A percentile compares a stretch with the other conserved stretches of the same genome.
Evolutionary conservation across 2,329 filamentous ascomycete species (phyloP).

Genomic region (Pseudopyricularia javanii): DNA sequence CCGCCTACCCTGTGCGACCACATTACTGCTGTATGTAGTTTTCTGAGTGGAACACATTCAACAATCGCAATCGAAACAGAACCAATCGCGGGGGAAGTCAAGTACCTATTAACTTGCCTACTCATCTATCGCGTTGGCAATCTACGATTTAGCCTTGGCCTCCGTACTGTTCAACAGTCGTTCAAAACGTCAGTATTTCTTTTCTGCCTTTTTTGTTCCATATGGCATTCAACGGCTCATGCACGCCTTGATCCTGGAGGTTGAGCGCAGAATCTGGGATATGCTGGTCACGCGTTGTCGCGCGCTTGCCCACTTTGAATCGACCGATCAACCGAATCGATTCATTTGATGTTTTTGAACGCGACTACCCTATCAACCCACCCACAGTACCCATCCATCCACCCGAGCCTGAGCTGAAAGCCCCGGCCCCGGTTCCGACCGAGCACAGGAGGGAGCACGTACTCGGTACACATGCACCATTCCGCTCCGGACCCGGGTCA

Average conservation of each 20-base stretch:
- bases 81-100: too few relatives aligned
- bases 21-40: too few relatives aligned
- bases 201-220: not conserved
- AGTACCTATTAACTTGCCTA: too few relatives aligned
- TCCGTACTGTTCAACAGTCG: too few relatives aligned
- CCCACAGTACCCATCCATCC: not conserved
- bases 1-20: too few relatives aligned
- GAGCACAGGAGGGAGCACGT: not conserved
- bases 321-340: not conserved
- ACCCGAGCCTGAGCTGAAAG: not conserved
- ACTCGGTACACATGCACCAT: not conserved
- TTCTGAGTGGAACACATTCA: too few relatives aligned
- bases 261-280: not conserved
- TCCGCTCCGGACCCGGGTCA: not conserved
- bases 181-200: too few relatives aligned
- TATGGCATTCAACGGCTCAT: not conserved
- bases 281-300: not conserved
- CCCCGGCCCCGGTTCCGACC: not conserved
- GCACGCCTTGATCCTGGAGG: not conserved
- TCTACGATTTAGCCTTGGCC: too few relatives aligned
- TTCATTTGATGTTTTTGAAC: not conserved
- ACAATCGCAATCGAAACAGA: too few relatives aligned
- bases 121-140: too few relatives aligned
- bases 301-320: not conserved
- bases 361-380: not conserved